Evolutionary conservation across 768 basidiomycete species (phyloP).

Genomic region (Auricularia sp.): DNA sequence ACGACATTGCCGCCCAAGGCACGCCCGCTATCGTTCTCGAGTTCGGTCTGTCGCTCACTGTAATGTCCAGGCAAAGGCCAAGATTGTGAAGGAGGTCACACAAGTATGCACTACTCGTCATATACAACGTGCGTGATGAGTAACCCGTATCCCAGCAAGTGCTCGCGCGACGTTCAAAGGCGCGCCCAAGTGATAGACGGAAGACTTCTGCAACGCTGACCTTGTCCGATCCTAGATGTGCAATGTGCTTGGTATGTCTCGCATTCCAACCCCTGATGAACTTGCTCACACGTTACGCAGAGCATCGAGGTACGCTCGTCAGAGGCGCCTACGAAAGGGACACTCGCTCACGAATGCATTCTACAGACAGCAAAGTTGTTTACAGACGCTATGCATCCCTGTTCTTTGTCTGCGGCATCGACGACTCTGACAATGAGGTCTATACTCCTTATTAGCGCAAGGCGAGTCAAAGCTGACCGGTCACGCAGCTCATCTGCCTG

Average conservation of each 20-base stretch:
- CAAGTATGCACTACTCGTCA: constrained; percentile 26
- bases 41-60: not conserved
- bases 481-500: constrained; percentile 52
- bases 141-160: not conserved
- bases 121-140: not conserved
- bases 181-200: not conserved
- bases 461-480: not conserved
- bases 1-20: constrained; percentile 66
- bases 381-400: constrained; percentile 93
- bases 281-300: not conserved
- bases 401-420: constrained; percentile 88
- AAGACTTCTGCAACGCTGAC: not conserved
- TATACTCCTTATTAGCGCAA: not conserved
- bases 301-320: not conserved
- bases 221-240: not conserved
- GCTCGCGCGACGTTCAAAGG: not conserved
- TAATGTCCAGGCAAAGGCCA: constrained; percentile 41
- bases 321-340: not conserved
- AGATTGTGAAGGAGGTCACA: constrained; percentile 93
- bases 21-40: not conserved
- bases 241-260: not conserved
- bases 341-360: too few relatives aligned
- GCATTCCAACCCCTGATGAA: not conserved
- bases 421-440: constrained; percentile 71
- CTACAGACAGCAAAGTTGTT: constrained; percentile 70